Base-by-base conservation (phyloP, 106 monocot species). In the Iris macrosiphon region DNA sequence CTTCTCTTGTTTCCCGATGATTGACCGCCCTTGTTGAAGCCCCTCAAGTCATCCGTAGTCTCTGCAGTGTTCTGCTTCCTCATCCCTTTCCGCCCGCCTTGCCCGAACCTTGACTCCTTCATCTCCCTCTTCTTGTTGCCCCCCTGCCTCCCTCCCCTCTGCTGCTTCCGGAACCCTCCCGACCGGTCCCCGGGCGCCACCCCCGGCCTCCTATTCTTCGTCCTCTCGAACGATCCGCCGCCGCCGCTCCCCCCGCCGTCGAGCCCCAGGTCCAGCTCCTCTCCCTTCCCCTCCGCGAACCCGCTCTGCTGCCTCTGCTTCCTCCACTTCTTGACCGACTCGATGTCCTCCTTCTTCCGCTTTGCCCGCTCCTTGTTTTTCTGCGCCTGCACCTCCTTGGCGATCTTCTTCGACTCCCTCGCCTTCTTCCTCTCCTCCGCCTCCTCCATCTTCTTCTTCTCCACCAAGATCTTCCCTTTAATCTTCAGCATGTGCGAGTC, bases 381-480 rank as follows among this genome's bases (percentile, higher is more conserved):
- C 62, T 82, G 72, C 3, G 76, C 79, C 49, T 89, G 94, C 9
- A 95, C 85, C 61, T 95, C 79, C 42, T 88, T 89, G 0, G 88
- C 69, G 15, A 82, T 85, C 53, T 89, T 89, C 82, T 85, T 95
- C 10, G 78, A 42, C 55, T 95, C 94, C 30, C 88, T 85, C 3
- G 81, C 78, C 45, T 95, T 95, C 74, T 79, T 95, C 71, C 94
- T 73, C 74, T 85, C 88, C 43, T 95, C 89, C 4, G 76, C 75
- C 65, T 95, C 89, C 72, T 95, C 89, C 6, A 95, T 95, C 63
- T 67, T 75, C 75, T 94, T 75, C 81, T 94, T 94, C 72, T 85
- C 66, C n/a, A 20, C 57, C 22, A 95, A 31, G 7, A 95, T 61
- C 63, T 69, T 89, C 41, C 85, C 75, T 45, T 95, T 95, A 15